Base-by-base conservation (phyloP, 768 basidiomycete species). In the Lentinus tigrinus region DNA sequence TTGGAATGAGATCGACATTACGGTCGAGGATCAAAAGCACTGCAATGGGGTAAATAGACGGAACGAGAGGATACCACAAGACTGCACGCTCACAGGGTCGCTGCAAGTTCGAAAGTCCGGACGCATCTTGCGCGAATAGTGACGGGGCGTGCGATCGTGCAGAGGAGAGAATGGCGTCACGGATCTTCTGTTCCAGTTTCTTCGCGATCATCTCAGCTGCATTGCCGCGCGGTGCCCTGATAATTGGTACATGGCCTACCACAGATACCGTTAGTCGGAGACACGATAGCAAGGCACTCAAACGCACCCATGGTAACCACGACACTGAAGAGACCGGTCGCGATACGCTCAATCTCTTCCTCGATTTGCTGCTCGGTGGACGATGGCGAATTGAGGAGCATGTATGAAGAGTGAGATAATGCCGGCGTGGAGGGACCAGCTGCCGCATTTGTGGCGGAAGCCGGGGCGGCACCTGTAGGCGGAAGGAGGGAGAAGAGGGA, bases 171-270 rank as follows among this genome's bases (percentile, higher is more conserved):
- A 95, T 73, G 62, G 88, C 85, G 68, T 98, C 96, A 49, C 96
- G 79, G 65, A 98, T 88, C 73, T 93, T 93, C 14, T 85, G 82
- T 67, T 99, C 97, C 11, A 99, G 79, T 71, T 93, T 97, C 75
- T 94, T 89, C 9, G 95, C 95, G n/a, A 98, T 87, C 95, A 98
- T 97, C 73, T 99, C 97, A 19, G 95, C 97, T 4, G 97, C 97
- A 72, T 98, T 98, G 1, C 96, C 96, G 71, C 89, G 79, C 21
- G 97, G 97, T 56, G 91, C 88, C 31, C 97, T 88, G 58, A 99
- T 98, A 69, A 95, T 90, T 10, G 97, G 97, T 21, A 96, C 89
- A 65, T 93, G 89, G 1, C 91, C 94, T 94, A 52, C 24, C n/a
- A 34, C 49, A 31, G 50, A 11, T 50, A 55, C 24, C 47, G 27